Base-by-base conservation (phyloP, 106 monocot genomes). In the Allium cepa region DNA sequence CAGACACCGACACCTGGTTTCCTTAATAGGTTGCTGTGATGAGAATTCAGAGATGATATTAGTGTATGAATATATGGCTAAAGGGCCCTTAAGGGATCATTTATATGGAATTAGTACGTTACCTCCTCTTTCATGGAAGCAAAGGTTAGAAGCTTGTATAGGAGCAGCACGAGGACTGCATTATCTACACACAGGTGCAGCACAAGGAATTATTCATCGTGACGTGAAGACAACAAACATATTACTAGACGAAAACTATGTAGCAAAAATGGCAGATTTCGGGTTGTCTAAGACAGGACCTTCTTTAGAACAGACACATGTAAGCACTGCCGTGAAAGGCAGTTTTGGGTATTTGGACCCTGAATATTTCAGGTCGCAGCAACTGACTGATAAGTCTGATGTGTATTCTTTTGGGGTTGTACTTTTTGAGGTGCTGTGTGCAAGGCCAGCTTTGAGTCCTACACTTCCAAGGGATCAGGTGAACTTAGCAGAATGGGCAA, bases 381-480 rank as follows among this genome's bases (percentile, higher is more conserved):
- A 86, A 53, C 75, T 87, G 17, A 87, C 87, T 15, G 87, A 87
- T 52, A 87, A 87, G 58, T 87, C 87, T 7, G 87, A 87, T 56
- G 87, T 87, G 18, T 87, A 87, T 71, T 87, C 87, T 9, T 87
- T 87, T 57, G 87, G 83, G 3, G 87, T 87, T 66, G 87, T 87
- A n/a, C 80, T 87, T 11, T 69, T 87, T 49, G 87, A 87, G 75
- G 87, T 78, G 17, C 72, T 87, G 18, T 87, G 87, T 60, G 83
- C 83, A 4, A n/a, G 87, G 22, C 83, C 83, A 9, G 87, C 80
- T 12, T 74, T 87, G 14, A 75, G 68, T 62, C 77, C 87, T 13
- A 61, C 83, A 7, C 66, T 83, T 11, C 82, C 83, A 1, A 76
- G 87, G 52, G 83, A 87, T 27, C 83, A 87, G 56, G 87, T 87